Evolutionary conservation across 176 grass and related monocot species (phyloP), one percentile per base, ranked within the genome.

Genomic region (Lolium perenne): DNA sequence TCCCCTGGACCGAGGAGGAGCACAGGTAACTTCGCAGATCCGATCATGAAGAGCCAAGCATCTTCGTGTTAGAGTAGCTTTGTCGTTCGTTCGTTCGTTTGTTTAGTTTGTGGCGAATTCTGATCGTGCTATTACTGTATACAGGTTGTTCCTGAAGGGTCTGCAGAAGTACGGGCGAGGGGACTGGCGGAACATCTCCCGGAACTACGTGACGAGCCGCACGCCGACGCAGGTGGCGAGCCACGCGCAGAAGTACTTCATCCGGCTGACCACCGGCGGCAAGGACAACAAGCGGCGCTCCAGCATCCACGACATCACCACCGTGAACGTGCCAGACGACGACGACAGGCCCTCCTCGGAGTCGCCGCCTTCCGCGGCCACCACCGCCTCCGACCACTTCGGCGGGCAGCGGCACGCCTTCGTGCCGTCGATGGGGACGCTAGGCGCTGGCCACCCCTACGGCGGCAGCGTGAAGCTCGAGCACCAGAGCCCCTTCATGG

Each of bases 261-360:
- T 94, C 78, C 84, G 96, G 45, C 96, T 94, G 18, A 95, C 76
- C 69, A 92, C 96, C 11, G 91, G 96, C 47, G 90, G 92, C 38
- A 99, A 97, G 85, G 97, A 99, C 84, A 99, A 99, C 84, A 99
- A 99, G 80, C 91, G 97, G 20, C 91, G 97, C 18, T 97, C 97
- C 80, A 99, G 97, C 90, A 99, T 99, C 82, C 97, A 99, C 88
- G 97, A 99, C 85, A 99, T 96, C 88, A 99, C 97, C 41, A 99
- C 94, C 15, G 90, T 87, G 21, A 99, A 99, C 91, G 86, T 98
- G 59, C 88, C 82, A 5, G 54, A 56, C 54, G 54, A 56, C 80
- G 62, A 65, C 7, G 92, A 5, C 71, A 76, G 74, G 41, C 80
- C 82, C 9, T 87, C 97, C 9, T 87, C 97, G 12, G 92, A 87